Conservation (phyloP, 371 early-diverging fungal genomes). For the Parasitella parasitica region DNA sequence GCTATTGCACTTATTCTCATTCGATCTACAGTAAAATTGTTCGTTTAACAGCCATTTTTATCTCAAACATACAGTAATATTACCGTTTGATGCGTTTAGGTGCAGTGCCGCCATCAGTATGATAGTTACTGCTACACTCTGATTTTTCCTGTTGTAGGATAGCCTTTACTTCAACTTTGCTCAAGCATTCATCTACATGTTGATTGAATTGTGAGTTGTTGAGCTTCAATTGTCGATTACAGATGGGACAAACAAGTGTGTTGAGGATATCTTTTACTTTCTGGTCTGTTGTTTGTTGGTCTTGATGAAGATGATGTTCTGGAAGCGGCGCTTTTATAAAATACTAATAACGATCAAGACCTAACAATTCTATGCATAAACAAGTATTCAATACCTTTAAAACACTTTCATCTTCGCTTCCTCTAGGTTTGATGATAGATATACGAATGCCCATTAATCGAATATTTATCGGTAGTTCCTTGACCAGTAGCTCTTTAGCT, state of each 20-base stretch:
- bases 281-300: neutral
- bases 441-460: constrained; percentile 48
- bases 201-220: constrained; percentile 35
- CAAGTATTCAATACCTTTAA: constrained; percentile 39
- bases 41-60: neutral
- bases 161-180: constrained; percentile 28
- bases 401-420: constrained; percentile 29
- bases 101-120: neutral
- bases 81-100: constrained; percentile 14
- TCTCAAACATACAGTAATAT: too few species aligned
- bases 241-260: constrained; percentile 35
- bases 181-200: constrained; percentile 47
- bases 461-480: constrained; percentile 43
- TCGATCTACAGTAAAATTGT: neutral
- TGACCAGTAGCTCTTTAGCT: constrained; percentile 33
- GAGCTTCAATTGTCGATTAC: constrained; percentile 23
- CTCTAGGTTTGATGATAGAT: constrained; percentile 29
- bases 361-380: neutral
- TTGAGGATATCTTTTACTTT: neutral
- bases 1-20: neutral
- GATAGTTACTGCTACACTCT: neutral
- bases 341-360: too few species aligned
- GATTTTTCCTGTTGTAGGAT: constrained; percentile 19
- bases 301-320: neutral
- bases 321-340: constrained; percentile 9